phyloP scores from a whole-genome alignment of 2,329 filamentous ascomycete species.

The Chrysoporthe puriensis region DNA sequence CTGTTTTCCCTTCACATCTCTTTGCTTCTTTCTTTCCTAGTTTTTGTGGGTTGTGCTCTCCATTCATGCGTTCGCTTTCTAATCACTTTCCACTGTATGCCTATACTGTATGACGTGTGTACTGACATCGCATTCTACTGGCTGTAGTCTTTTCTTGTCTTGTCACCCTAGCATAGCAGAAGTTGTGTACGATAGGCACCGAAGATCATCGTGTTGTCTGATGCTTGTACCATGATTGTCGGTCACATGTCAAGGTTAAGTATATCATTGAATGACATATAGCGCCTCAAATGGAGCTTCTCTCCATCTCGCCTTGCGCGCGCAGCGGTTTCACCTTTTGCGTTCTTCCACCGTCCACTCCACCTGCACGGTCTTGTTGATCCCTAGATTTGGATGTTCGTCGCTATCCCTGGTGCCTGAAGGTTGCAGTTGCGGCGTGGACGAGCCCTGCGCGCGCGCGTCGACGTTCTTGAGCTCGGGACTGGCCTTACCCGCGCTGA shows the following conservation, averaged over 20 bases:
- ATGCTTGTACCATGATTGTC: neutral
- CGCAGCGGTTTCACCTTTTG: neutral
- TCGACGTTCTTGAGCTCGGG: neutral
- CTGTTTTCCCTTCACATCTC: neutral
- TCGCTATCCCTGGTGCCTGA: constrained; percentile 8
- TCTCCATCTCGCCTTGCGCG: no score
- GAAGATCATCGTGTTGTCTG: neutral
- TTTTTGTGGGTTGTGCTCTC: neutral
- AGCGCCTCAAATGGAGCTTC: no score
- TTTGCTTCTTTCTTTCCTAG: neutral
- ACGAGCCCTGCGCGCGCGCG: neutral
- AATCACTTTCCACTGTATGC: neutral
- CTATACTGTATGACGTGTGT: neutral
- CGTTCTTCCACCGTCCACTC: constrained; percentile 13
- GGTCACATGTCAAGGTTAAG: no score
- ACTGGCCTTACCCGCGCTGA: neutral
- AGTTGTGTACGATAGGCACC: neutral
- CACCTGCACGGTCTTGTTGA: constrained; percentile 17
- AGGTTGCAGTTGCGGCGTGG: neutral
- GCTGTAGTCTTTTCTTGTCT: neutral
- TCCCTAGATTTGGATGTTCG: constrained; percentile 18
- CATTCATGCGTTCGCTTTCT: neutral
- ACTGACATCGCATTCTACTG: neutral
- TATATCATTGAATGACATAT: neutral
- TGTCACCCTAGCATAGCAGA: neutral